Base-by-base conservation (phyloP, 2,329 filamentous ascomycete genomes). In the Aspergillus arachidicola region DNA sequence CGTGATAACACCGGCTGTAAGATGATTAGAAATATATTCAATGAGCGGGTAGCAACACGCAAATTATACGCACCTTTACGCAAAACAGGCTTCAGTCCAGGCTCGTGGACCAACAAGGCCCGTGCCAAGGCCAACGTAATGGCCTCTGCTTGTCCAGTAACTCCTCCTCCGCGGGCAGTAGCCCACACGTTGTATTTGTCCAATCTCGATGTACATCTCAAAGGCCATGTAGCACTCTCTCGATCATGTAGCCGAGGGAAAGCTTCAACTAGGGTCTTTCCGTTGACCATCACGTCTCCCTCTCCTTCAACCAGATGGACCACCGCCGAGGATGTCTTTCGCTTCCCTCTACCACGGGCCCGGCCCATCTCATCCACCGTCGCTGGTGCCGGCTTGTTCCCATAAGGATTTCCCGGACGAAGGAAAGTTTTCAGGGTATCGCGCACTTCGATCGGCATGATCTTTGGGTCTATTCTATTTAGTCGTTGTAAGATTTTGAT, bases 111-210 rank as follows among this genome's bases (percentile, higher is more conserved):
- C 77, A 96, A 77, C 76, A 99, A 82, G 26, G 92, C 94, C 79
- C 94, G 95, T 61, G 91, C 91, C 75, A 98, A 86, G 23, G 92
- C 95, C 80, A 99, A 80, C 48, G 94, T 96, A 73, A 98, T 86
- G 38, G 95, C 94, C 80, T 99, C 95, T 9, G 95, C 94, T 80
- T 99, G 96, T 2, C 95, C 95, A 57, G 95, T 99, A 55, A 91
- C 91, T 71, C 95, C 95, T 69, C 95, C 95, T 61, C 95, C 95
- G 63, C 86, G 85, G 3, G 93, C 92, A 57, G 91, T 80, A 59
- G 90, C 94, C 89, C 93, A 99, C 4, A 97, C 88, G 74, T 99
- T 99, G 84, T 99, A 99, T 79, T 97, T 98, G 83, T 97, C 93
- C 68, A 96, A 80, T 67, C 95, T 85, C 50, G 91, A 84, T 28